These are phyloP conservation scores for Thielaviopsis populi DNA, from an alignment of 2,329 filamentous ascomycete species.

Conservation along the genomic window DNA sequence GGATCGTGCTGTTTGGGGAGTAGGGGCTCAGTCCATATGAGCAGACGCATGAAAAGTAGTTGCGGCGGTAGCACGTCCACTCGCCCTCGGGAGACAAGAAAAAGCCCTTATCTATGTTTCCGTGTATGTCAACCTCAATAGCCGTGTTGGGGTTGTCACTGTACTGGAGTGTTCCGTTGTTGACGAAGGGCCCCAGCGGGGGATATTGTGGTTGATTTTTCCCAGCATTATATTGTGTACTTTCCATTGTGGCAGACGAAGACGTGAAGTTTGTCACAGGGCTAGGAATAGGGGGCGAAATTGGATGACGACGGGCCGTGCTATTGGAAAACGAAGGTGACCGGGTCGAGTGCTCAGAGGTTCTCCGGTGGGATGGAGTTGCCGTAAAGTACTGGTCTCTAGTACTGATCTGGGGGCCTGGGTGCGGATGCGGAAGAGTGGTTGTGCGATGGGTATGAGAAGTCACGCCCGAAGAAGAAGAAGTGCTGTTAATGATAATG, in stretches of 20 bases:
- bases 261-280: constrained; percentile 32
- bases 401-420: constrained; percentile 32
- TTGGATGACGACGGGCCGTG: constrained; percentile 33
- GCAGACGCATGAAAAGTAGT: constrained; percentile 79
- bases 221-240: constrained; percentile 25
- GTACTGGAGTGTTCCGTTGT: constrained; percentile 47
- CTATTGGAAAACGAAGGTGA: constrained; percentile 36
- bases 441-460: constrained; percentile 39
- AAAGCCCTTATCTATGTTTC: constrained; percentile 79
- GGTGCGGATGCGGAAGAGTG: constrained; percentile 39
- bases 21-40: constrained; percentile 55
- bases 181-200: constrained; percentile 35
- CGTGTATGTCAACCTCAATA: constrained; percentile 59
- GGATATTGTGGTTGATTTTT: constrained; percentile 32
- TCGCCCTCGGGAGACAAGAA: constrained; percentile 60
- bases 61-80: constrained; percentile 85
- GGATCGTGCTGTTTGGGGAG: constrained; percentile 31
- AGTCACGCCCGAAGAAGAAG: constrained; percentile 41
- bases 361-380: constrained; percentile 36
- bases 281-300: constrained; percentile 37
- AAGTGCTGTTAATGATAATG: constrained; percentile 30
- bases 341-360: constrained; percentile 35
- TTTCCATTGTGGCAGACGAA: constrained; percentile 36
- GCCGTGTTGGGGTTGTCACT: constrained; percentile 32
- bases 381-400: constrained; percentile 39